phyloP scores from a whole-genome alignment of 805 yeast genomes.

The Candida oleophila region DNA sequence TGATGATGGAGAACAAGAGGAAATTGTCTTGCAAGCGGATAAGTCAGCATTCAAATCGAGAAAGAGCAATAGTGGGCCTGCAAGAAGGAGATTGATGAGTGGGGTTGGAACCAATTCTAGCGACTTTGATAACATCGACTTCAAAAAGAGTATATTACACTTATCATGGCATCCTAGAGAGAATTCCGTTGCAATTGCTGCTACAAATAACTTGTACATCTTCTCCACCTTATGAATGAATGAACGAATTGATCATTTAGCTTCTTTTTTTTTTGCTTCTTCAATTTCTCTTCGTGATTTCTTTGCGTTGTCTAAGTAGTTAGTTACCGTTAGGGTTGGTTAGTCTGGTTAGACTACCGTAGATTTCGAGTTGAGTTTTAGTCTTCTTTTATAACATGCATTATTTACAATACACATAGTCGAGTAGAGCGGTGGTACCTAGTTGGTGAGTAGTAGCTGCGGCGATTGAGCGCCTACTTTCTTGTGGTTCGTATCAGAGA shows the following conservation, averaged over 20 bases:
- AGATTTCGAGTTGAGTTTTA: neutral
- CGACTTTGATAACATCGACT: slow-evolving; percentile 81
- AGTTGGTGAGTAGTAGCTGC: too few species aligned
- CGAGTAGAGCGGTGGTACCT: neutral
- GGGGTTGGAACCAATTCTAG: slow-evolving; percentile 52
- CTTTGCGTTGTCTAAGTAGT: neutral
- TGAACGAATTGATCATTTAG: slow-evolving; percentile 1
- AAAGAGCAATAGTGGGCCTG: slow-evolving; percentile 44
- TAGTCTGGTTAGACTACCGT: too few species aligned
- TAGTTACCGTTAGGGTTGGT: too few species aligned
- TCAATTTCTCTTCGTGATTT: neutral
- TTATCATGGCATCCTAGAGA: slow-evolving; percentile 98
- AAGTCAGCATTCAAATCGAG: slow-evolving; percentile 91
- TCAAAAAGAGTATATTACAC: slow-evolving; percentile 91
- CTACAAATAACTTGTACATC: slow-evolving; percentile 90
- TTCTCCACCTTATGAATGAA: slow-evolving; percentile 69
- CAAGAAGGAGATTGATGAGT: slow-evolving; percentile 49
- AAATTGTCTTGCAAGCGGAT: slow-evolving; percentile 93
- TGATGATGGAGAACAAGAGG: slow-evolving; percentile 41
- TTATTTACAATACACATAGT: neutral
- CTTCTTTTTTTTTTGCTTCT: neutral
- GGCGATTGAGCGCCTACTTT: too few species aligned
- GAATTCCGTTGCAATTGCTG: slow-evolving; percentile 96
- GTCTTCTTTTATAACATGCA: neutral
- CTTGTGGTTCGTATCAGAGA: too few species aligned